Evolutionary conservation across 768 basidiomycete genomes (phyloP), one percentile per base, ranked within the genome.

Genomic region (Leucocoprinus sp.): DNA sequence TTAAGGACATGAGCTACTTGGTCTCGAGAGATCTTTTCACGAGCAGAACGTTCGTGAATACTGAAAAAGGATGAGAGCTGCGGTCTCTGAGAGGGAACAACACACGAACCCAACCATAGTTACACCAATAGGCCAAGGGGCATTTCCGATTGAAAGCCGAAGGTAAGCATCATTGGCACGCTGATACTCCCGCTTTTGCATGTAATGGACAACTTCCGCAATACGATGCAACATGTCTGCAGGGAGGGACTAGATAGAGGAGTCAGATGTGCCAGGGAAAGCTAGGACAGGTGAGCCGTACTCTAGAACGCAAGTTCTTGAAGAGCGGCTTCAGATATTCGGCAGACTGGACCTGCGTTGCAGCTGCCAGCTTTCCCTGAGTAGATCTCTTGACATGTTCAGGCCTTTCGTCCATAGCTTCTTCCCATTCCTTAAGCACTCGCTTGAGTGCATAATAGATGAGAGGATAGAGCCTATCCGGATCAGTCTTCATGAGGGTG

Each of bases 71-170:
- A 31, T 11, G 38, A 17, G 28, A 19, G 42, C 23, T 48, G 17
- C n/a, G 21, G 1, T 34, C 8, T n/a, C n/a, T 22, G 29, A 31
- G 14, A 38, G 21, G 34, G 15, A 14, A n/a, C 15, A 34, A 17
- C 33, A 22, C 8, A 71, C 82, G 29, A 64, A 92, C 91, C 92
- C 93, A 68, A 98, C 96, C 87, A 95, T 95, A 50, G 96, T 99
- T 7, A 99, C 96, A 34, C 96, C 96, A 57, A 99, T 99, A 1
- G 96, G 96, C 96, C 96, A 99, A 2, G 96, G 93, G 0, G 96
- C 95, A 56, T 96, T 99, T 26, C 96, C 96, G 52, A 99, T 99
- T 4, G 90, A 93, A 29, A 99, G 70, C 5, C 96, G 85, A 18
- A 99, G 78, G 61, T 99, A 99, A 0, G 93, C 84, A 60, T 99